Percentiles rank a stretch among this genome's conserved stretches.
Conservation (phyloP, 2,329 filamentous ascomycete species). For the Diaporthe amygdali region DNA sequence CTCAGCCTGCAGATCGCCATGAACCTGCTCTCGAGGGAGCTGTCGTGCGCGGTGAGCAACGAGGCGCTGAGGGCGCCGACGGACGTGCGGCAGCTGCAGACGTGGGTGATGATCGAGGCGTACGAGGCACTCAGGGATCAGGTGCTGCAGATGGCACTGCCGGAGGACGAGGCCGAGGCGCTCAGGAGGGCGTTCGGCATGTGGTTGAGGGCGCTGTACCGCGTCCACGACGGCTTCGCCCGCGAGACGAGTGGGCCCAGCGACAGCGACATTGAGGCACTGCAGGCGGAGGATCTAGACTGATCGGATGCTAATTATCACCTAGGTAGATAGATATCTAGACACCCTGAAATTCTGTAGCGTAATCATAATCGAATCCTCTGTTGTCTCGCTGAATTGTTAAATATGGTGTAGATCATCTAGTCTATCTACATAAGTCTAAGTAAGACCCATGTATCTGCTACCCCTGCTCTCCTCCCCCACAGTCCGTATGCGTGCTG, state of each 20-base stretch:
- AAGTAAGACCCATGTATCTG: too few species aligned
- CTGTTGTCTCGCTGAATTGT: too few species aligned
- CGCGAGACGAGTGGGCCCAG: constrained; percentile 32
- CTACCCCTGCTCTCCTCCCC: neutral
- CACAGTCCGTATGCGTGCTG: neutral
- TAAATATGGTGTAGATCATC: too few species aligned
- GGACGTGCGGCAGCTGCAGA: constrained; percentile 52
- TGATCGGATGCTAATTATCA: constrained; percentile 1
- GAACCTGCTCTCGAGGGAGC: constrained; percentile 55
- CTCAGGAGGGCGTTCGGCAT: constrained; percentile 52
- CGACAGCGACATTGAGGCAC: constrained; percentile 40
- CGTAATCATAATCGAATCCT: neutral
- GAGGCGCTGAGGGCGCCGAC: constrained; percentile 27
- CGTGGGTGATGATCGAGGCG: constrained; percentile 64
- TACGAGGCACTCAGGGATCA: constrained; percentile 59
- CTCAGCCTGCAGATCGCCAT: constrained; percentile 56
- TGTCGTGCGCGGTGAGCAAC: constrained; percentile 46
- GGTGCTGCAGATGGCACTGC: constrained; percentile 40
- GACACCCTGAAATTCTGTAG: neutral
- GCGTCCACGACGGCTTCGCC: constrained; percentile 48
- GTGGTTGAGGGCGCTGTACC: constrained; percentile 56
- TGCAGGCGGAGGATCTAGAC: constrained; percentile 29
- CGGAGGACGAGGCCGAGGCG: constrained; percentile 34
- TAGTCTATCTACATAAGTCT: too few species aligned
- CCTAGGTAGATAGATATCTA: neutral